phyloP scores from a whole-genome alignment of 495 filamentous ascomycete species.

The Tetracladium marchalianum region DNA sequence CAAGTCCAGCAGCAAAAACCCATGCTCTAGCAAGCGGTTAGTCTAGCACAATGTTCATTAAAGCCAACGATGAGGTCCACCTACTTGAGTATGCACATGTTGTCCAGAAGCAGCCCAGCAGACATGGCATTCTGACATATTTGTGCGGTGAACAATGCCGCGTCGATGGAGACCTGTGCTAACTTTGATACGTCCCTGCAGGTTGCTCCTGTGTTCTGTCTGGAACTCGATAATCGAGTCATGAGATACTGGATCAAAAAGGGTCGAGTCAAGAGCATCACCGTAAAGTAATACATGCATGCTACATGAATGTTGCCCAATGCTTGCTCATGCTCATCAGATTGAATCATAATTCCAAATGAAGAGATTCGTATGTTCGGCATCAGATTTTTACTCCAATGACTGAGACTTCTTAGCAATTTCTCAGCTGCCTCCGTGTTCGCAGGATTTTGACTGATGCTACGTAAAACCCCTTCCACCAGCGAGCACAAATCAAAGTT shows the following conservation, averaged over 20 bases:
- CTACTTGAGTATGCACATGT: conserved; percentile 1
- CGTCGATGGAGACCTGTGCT: not conserved
- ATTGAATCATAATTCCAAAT: not conserved
- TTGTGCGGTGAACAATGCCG: conserved; percentile 4
- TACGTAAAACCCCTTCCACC: not conserved
- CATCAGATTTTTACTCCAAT: not conserved
- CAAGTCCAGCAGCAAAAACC: conserved; percentile 10
- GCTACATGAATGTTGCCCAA: conserved; percentile 12
- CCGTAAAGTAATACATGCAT: conserved; percentile 16
- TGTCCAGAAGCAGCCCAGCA: conserved; percentile 1
- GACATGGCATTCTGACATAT: conserved; percentile 4
- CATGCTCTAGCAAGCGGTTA: conserved; percentile 3
- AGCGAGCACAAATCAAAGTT: not conserved
- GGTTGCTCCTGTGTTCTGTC: too few relatives aligned
- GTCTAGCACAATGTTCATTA: not conserved
- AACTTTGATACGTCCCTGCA: not conserved
- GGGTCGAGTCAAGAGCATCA: conserved; percentile 15
- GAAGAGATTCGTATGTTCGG: not conserved
- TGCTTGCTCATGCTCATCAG: not conserved
- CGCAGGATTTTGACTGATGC: not conserved
- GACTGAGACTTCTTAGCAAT: not conserved
- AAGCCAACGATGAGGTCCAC: not conserved
- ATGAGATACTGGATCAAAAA: conserved; percentile 11
- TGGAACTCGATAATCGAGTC: not conserved
- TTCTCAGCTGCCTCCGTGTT: not conserved